Evolutionary conservation across 768 basidiomycete genomes (phyloP).

Genomic region (Xerocomus brunneocitrinus): DNA sequence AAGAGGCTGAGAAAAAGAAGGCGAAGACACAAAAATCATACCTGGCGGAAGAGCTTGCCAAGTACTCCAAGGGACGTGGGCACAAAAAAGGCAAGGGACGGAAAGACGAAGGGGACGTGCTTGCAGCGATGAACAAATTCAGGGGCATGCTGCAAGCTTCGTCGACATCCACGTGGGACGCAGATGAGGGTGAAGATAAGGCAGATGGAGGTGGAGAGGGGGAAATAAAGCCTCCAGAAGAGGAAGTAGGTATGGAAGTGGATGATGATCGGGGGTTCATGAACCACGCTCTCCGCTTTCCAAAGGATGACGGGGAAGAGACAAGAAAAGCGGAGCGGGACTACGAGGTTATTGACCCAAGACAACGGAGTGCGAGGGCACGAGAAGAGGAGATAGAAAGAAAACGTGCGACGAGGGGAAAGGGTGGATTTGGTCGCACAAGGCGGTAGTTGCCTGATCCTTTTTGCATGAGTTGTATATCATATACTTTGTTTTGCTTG

Average conservation of each 20-base stretch:
- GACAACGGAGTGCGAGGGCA: conserved; percentile 66
- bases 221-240: conserved; percentile 17
- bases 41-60: conserved; percentile 76
- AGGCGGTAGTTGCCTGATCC: conserved; percentile 20
- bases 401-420: conserved; percentile 37
- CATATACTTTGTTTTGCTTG: not conserved
- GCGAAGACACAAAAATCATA: conserved; percentile 60
- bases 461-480: not conserved
- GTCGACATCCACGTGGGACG: conserved; percentile 32
- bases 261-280: conserved; percentile 76
- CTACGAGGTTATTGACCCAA: conserved; percentile 86
- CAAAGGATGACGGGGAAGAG: conserved; percentile 77
- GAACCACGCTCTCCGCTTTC: conserved; percentile 66
- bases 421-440: conserved; percentile 14
- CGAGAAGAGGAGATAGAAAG: conserved; percentile 74
- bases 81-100: conserved; percentile 54
- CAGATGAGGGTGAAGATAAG: conserved; percentile 17
- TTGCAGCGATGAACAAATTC: conserved; percentile 67
- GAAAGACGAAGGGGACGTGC: conserved; percentile 68
- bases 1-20: conserved; percentile 51
- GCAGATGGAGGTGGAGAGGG: conserved; percentile 12
- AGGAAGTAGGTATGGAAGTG: conserved; percentile 62
- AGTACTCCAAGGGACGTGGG: conserved; percentile 67
- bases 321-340: conserved; percentile 73
- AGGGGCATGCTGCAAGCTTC: conserved; percentile 57